These are phyloP conservation scores for Brettanomyces anomalus DNA, from an alignment of 805 yeast species.

Conservation along the genomic window DNA sequence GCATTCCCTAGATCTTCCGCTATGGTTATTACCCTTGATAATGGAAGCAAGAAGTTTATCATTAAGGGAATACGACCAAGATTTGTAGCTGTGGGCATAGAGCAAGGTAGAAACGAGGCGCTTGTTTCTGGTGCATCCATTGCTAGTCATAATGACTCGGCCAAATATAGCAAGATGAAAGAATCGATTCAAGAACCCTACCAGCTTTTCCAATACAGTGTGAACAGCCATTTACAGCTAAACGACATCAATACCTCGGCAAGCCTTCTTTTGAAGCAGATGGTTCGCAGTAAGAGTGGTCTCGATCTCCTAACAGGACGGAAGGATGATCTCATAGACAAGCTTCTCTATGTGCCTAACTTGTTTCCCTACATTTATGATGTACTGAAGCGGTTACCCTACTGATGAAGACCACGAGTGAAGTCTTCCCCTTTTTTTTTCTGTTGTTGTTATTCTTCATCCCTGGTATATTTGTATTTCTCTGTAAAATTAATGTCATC, in stretches of 20 bases:
- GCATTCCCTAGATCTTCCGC: conserved; percentile 88
- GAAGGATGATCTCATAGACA: conserved; percentile 24
- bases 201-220: conserved; percentile 24
- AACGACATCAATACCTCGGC: conserved; percentile 34
- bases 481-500: neutral
- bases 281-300: conserved; percentile 25
- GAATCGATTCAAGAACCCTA: conserved; percentile 2
- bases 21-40: conserved; percentile 70
- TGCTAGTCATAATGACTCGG: neutral
- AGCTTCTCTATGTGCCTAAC: conserved; percentile 28
- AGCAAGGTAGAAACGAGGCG: conserved; percentile 37
- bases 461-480: too few species aligned
- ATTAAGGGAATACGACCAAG: conserved; percentile 94
- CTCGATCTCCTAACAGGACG: conserved; percentile 24
- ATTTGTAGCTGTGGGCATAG: conserved; percentile 39
- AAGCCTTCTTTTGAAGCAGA: conserved; percentile 27
- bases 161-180: neutral
- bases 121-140: neutral
- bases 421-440: neutral
- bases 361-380: conserved; percentile 19
- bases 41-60: conserved; percentile 64
- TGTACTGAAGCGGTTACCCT: conserved; percentile 15
- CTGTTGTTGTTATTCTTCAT: too few species aligned
- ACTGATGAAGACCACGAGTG: conserved; percentile 7
- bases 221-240: conserved; percentile 23